Evolutionary conservation across 176 grass and related monocot genomes (phyloP), one percentile per base, ranked within the genome.

Genomic region (Neostapfia colusana): DNA sequence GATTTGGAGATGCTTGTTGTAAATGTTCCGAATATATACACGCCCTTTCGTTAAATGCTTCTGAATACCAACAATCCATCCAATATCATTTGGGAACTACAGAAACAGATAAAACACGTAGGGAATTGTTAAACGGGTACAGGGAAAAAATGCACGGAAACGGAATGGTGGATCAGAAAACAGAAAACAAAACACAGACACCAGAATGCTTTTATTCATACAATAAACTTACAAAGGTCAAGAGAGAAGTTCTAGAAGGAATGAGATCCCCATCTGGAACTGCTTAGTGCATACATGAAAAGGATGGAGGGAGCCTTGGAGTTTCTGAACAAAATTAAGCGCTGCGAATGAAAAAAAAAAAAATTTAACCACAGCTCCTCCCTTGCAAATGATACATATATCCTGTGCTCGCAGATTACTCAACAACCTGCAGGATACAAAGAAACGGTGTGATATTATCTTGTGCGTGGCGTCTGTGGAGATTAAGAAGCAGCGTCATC

Each of bases 151-250:
- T n/a, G n/a, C n/a, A n/a, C n/a, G n/a, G n/a, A n/a, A n/a, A 31
- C 31, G 3, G 31, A 31, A 31, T 31, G 31, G 31, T 31, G 2
- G 31, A 31, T 31, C 31, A 2, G 42, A 17, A n/a, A 36, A 76
- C 17, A 35, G 10, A 40, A 16, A 67, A 28, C n/a, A 49, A 13
- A 51, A 74, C 4, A 57, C 21, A 68, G 26, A 51, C 15, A 39
- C n/a, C 25, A 67, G 70, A 82, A 57, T 82, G 79, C 67, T 42
- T 65, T 83, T 83, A 78, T 83, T 87, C 67, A 71, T 73, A 37
- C 62, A 77, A 72, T 37, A 81, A 77, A 69, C 67, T 72, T 77
- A 56, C 67, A 54, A 72, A 72, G 18, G 38, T 48, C 23, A 69
- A 35, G 18, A 39, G 0, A 35, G 6, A 49, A 36, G 64, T 70